These are phyloP conservation scores for Pleurotus pulmonarius DNA, from an alignment of 768 basidiomycete genomes.

Conservation along the genomic window DNA sequence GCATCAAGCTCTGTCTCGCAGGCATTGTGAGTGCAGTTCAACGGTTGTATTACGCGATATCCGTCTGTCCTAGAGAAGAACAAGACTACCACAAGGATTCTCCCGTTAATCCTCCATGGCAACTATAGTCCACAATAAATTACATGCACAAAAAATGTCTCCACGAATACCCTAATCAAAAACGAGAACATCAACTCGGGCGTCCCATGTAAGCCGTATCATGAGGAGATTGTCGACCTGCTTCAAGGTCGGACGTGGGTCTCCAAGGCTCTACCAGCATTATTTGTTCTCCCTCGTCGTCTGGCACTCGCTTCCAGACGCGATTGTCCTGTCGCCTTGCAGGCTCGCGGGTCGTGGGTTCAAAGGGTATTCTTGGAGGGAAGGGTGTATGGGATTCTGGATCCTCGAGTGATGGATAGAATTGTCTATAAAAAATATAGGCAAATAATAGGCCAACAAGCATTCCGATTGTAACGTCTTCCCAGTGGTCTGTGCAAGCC, in stretches of 20 bases:
- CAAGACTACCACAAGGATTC: too few species aligned
- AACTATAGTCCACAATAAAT: not conserved
- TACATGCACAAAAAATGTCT: not conserved
- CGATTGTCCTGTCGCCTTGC: not conserved
- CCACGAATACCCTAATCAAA: not conserved
- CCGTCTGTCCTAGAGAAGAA: too few species aligned
- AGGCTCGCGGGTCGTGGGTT: not conserved
- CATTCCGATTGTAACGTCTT: constrained; percentile 17
- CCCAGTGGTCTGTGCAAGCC: constrained; percentile 12
- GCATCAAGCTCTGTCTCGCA: constrained; percentile 5
- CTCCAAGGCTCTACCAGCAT: constrained; percentile 2
- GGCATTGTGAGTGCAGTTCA: not conserved
- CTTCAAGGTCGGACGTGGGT: constrained; percentile 1
- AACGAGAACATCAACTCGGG: not conserved
- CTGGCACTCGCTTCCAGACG: not conserved
- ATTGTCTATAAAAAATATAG: constrained; percentile 18
- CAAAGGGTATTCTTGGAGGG: constrained; percentile 8
- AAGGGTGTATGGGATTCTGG: constrained; percentile 17
- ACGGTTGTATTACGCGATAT: not conserved
- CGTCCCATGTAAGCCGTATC: not conserved
- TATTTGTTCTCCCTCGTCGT: constrained; percentile 2
- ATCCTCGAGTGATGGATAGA: constrained; percentile 19
- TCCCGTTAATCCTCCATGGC: too few species aligned
- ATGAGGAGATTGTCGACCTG: not conserved
- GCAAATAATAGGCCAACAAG: constrained; percentile 14